A percentile compares a stretch with the other conserved stretches of the same genome.
These are phyloP conservation scores for Xerophyta viscosa DNA, from an alignment of 106 monocot genomes.

Conservation along the genomic window DNA sequence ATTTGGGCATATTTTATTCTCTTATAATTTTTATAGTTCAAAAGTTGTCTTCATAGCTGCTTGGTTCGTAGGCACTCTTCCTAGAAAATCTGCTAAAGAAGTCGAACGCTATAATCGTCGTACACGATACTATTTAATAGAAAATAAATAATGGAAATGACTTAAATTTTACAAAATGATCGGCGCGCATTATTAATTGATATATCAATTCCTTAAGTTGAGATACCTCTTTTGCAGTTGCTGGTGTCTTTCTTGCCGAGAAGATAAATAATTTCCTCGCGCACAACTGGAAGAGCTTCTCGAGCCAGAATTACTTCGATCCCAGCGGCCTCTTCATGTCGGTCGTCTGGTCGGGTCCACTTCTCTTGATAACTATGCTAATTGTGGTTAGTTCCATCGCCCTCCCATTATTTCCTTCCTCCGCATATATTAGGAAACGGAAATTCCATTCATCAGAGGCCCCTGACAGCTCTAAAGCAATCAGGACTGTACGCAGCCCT, in stretches of 20 bases:
- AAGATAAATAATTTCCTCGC: slow-evolving; percentile 61
- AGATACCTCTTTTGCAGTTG: slow-evolving; percentile 57
- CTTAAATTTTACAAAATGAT: neutral
- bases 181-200: neutral
- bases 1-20: too few species aligned
- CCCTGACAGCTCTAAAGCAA: too few species aligned
- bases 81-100: too few species aligned
- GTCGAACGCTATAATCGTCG: too few species aligned
- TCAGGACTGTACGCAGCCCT: too few species aligned
- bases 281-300: slow-evolving; percentile 74
- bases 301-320: slow-evolving; percentile 89
- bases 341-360: slow-evolving; percentile 88
- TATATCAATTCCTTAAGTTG: too few species aligned
- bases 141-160: neutral
- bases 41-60: too few species aligned
- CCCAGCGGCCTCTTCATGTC: slow-evolving; percentile 77
- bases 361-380: slow-evolving; percentile 55
- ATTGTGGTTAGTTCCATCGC: slow-evolving; percentile 61
- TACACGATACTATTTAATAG: too few species aligned
- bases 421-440: too few species aligned
- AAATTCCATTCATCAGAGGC: too few species aligned
- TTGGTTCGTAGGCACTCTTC: too few species aligned
- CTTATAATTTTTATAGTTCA: too few species aligned
- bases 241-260: slow-evolving; percentile 85
- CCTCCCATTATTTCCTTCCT: neutral